Evolutionary conservation across 257 asterid genomes (phyloP), one percentile per base, ranked within the genome.

Genomic region (Paraleonurus japonicus): DNA sequence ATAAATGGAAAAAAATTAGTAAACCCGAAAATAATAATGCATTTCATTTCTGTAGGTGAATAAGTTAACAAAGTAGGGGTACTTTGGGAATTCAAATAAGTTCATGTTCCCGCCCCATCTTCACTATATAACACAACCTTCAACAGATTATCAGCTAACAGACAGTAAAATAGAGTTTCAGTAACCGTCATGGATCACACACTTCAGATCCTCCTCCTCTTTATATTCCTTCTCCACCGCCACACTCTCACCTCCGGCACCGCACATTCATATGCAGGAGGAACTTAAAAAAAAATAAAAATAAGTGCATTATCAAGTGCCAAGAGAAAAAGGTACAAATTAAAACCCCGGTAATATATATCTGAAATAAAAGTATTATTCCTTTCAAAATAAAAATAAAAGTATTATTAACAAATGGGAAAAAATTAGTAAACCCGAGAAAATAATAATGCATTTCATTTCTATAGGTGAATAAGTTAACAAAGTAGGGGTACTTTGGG

Each of bases 171-270:
- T 75, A 43, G 78, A 43, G 0, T 60, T 32, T 45, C 64, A 72
- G 16, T 68, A 61, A 71, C 78, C 78, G 84, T 82, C 88, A 78
- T 81, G 84, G 61, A 81, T 82, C 67, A 15, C 22, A 45, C 69
- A 17, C 35, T 66, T 41, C 50, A 70, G 50, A 7, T 77, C 51
- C 79, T 63, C 47, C 20, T 76, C 58, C 43, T 65, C 71, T 41
- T 80, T 67, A n/a, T 76, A 59, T 33, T 79, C 72, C 70, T 67
- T 61, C 70, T 81, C 70, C 80, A 60, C 59, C 8, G 68, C 71
- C 9, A 64, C 8, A 26, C 57, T 27, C 67, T 73, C 61, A 17
- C 50, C 78, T 26, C 69, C 75, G 4, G 59, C 74, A 4, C 73
- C 58, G 22, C 74, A n/a, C n/a, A n/a, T n/a, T n/a, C n/a, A 35